phyloP scores from a whole-genome alignment of 1,139 yeast species.

The Candida sanyaensis region DNA sequence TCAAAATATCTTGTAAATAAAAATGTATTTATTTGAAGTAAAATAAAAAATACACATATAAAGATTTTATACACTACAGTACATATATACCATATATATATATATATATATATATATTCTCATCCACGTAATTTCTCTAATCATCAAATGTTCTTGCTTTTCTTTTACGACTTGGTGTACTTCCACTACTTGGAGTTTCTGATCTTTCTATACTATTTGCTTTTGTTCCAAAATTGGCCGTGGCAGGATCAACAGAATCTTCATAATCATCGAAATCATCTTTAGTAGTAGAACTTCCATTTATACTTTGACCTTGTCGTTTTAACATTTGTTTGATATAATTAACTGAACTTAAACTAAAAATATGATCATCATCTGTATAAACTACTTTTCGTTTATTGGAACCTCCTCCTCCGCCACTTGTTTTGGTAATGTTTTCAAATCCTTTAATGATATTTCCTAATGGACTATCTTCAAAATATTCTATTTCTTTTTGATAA shows the following conservation, averaged over 20 bases:
- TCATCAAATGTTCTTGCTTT: slow-evolving; percentile 35
- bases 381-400: slow-evolving; percentile 58
- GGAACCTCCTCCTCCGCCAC: slow-evolving; percentile 21
- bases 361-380: slow-evolving; percentile 82
- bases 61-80: background rate
- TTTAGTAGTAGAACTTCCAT: slow-evolving; percentile 17
- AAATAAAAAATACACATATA: background rate
- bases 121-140: slow-evolving; percentile 10
- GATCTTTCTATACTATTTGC: background rate
- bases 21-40: background rate
- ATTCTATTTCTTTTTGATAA: slow-evolving; percentile 78
- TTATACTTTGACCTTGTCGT: slow-evolving; percentile 24
- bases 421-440: slow-evolving; percentile 71
- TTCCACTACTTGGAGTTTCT: slow-evolving; percentile 10
- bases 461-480: slow-evolving; percentile 65
- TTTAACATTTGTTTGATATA: slow-evolving; percentile 64
- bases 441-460: slow-evolving; percentile 91
- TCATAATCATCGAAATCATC: slow-evolving; percentile 50
- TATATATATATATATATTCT: background rate
- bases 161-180: slow-evolving; percentile 39
- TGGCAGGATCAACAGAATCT: slow-evolving; percentile 42
- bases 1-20: slow-evolving; percentile 10
- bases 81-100: too few species aligned
- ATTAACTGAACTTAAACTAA: slow-evolving; percentile 76
- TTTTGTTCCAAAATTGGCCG: slow-evolving; percentile 9